Base-by-base conservation (phyloP, 306 rosid genomes). In the Malus fusca region DNA sequence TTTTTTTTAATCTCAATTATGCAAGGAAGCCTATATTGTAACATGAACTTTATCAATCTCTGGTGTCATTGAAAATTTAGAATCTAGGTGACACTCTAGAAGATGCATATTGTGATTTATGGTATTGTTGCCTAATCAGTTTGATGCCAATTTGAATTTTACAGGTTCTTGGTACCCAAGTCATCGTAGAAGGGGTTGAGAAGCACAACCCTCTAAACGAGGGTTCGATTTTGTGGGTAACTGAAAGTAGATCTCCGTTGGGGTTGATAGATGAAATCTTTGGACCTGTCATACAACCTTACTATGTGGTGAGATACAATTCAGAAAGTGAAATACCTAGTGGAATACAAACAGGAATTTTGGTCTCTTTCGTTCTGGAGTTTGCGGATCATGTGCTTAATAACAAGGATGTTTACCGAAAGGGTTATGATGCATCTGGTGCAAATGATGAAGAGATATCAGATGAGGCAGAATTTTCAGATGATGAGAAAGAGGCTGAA, bases 371-470 rank as follows among this genome's bases (percentile, higher is more conserved):
- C 40, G 96, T 95, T 80, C 88, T 86, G 26, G 97, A 95, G 82
- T 95, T 87, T 82, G 97, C 90, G 8, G 66, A 82, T 75, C 89
- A 85, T 26, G 97, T 92, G 79, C 97, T 95, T 80, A 85, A 84
- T 73, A 82, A 82, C 82, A 88, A 88, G 77, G 88, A 87, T 83
- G 79, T 95, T 62, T 89, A 87, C 88, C 84, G 63, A 87, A 95
- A 90, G 83, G 99, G 99, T 21, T 92, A 95, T 60, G 99, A 95
- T 87, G 97, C 96, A 31, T 95, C 99, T 63, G 97, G 97, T 51
- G 84, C 71, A 7, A 75, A 90, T 78, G 99, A 95, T 84, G 99
- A 95, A 82, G 97, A 92, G 87, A 3, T 88, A 70, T 79, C 82
- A 12, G 96, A 90, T 71, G 97, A 87, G 63, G 63, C 59, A 9